Conservation (phyloP, 352 stramenopile species). For the Globisporangium canariense region DNA sequence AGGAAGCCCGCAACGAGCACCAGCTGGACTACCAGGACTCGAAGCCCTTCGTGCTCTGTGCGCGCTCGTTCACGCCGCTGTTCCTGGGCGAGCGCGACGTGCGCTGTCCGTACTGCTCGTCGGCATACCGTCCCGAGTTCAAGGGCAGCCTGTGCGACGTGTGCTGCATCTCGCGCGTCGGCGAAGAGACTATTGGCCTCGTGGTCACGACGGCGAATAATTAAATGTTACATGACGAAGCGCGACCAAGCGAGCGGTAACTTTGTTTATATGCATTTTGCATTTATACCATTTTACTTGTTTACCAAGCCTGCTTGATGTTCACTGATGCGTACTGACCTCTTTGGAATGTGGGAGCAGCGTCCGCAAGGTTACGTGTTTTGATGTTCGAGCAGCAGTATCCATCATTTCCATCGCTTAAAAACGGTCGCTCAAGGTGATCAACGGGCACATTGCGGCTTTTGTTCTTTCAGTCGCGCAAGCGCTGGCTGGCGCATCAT, state of each 20-base stretch:
- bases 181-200: conserved; percentile 95
- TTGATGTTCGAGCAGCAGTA: not conserved
- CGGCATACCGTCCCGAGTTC: conserved; percentile 86
- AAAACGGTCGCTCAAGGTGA: not conserved
- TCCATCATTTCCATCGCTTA: not conserved
- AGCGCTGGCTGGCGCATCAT: not conserved
- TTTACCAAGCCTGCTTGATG: not conserved
- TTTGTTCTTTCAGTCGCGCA: not conserved
- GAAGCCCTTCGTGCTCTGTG: conserved; percentile 96
- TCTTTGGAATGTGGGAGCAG: not conserved
- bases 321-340: not conserved
- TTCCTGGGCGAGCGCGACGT: conserved; percentile 89
- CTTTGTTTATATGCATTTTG: conserved; percentile 4
- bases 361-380: not conserved
- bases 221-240: conserved; percentile 5
- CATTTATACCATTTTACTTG: not conserved
- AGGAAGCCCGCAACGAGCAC: conserved; percentile 98
- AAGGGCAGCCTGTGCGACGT: conserved; percentile 91
- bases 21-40: conserved; percentile 97
- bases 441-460: not conserved
- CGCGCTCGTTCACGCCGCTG: conserved; percentile 93
- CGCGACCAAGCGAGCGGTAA: not conserved
- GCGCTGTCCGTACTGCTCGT: conserved; percentile 95
- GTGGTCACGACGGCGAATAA: conserved; percentile 69
- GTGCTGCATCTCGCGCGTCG: conserved; percentile 91